Conservation (phyloP, 2,329 filamentous ascomycete genomes). For the Aureobasidium pullulans region DNA sequence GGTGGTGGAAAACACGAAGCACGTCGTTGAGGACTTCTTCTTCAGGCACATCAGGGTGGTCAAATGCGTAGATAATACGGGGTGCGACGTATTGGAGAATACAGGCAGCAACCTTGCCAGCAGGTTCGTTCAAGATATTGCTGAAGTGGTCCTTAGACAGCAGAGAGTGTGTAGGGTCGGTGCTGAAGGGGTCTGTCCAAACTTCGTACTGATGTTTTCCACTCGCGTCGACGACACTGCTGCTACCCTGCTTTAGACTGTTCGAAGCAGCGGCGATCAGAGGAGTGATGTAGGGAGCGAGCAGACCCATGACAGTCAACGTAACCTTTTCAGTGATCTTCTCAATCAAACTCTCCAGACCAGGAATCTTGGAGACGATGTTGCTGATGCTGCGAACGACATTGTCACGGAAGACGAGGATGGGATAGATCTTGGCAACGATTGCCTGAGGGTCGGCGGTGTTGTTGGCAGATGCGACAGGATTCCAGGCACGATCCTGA, state of each 20-base stretch:
- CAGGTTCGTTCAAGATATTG: conserved; percentile 43
- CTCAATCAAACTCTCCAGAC: conserved; percentile 80
- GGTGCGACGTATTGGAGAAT: conserved; percentile 84
- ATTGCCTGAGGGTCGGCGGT: conserved; percentile 55
- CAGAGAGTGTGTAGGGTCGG: conserved; percentile 46
- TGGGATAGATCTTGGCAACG: conserved; percentile 71
- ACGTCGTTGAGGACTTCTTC: conserved; percentile 79
- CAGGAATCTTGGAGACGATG: conserved; percentile 85
- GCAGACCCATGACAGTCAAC: conserved; percentile 79
- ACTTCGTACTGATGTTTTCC: conserved; percentile 45
- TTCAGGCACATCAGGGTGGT: conserved; percentile 74
- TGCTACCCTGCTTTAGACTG: conserved; percentile 77
- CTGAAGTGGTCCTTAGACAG: conserved; percentile 46
- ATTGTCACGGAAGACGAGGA: conserved; percentile 86
- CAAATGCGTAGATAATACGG: conserved; percentile 85
- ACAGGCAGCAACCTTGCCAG: conserved; percentile 39
- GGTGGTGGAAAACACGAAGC: conserved; percentile 81
- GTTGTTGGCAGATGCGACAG: conserved; percentile 18
- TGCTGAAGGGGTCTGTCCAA: conserved; percentile 40
- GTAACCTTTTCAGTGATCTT: conserved; percentile 91
- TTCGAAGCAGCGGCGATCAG: conserved; percentile 84
- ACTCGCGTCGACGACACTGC: conserved; percentile 53
- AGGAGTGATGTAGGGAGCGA: conserved; percentile 86
- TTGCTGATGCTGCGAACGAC: conserved; percentile 81
- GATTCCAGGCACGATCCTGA: conserved; percentile 27